phyloP scores from a whole-genome alignment of 1,284 basidiomycete species.

The Heterobasidion parviporum region DNA sequence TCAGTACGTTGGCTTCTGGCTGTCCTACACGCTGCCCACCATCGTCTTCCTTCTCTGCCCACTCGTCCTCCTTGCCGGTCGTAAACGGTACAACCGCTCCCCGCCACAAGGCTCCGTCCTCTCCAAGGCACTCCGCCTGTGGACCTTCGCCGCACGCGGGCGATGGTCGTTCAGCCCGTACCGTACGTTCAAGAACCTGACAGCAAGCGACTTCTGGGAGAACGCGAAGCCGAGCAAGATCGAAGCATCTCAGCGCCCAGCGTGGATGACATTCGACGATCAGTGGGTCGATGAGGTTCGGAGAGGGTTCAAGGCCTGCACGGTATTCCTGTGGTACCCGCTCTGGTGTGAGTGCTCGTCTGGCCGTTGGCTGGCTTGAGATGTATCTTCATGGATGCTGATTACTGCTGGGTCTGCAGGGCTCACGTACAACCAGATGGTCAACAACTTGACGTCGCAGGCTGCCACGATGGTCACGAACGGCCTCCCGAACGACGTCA shows the following conservation, averaged over 20 bases:
- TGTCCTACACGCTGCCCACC: conserved; percentile 65
- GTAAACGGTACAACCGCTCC: conserved; percentile 56
- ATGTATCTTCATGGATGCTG: background rate
- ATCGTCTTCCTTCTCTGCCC: conserved; percentile 62
- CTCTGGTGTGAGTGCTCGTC: conserved; percentile 46
- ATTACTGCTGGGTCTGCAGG: conserved; percentile 29
- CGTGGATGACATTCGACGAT: conserved; percentile 73
- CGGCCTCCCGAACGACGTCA: conserved; percentile 74
- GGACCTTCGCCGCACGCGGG: conserved; percentile 40
- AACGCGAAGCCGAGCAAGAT: conserved; percentile 59
- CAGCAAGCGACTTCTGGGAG: conserved; percentile 72
- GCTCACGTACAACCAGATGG: conserved; percentile 69
- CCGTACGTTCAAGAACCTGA: conserved; percentile 37
- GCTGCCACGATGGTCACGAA: conserved; percentile 66
- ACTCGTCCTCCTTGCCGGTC: conserved; percentile 59
- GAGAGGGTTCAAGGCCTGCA: conserved; percentile 79
- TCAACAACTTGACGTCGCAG: conserved; percentile 76
- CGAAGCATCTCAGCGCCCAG: conserved; percentile 32
- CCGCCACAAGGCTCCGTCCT: conserved; percentile 80
- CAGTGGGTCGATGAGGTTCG: conserved; percentile 79
- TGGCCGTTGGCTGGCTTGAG: background rate
- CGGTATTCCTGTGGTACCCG: conserved; percentile 75
- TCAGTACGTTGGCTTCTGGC: conserved; percentile 63
- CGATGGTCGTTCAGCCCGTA: conserved; percentile 55
- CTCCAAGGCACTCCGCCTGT: conserved; percentile 39